Percentiles rank a stretch among this genome's conserved stretches.
Conservation (phyloP, 2,329 filamentous ascomycete genomes). For the Fonsecaea nubica region DNA sequence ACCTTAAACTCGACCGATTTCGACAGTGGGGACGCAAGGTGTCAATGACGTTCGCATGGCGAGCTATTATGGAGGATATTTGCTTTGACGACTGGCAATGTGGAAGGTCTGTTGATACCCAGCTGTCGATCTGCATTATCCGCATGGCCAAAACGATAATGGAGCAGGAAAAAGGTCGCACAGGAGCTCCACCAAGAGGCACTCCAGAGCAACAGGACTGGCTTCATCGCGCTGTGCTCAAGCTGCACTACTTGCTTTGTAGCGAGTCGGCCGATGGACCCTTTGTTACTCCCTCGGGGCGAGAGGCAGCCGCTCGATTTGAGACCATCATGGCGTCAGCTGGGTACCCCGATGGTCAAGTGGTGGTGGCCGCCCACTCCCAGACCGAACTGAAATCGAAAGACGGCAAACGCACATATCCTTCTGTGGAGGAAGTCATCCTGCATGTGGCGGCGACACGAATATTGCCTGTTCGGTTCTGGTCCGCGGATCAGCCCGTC, state of each 20-base stretch:
- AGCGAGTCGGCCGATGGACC: not conserved
- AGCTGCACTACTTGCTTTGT: slow-evolving; percentile 11
- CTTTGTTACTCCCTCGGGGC: not conserved
- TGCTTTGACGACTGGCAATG: not conserved
- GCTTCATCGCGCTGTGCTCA: not conserved
- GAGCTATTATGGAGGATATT: slow-evolving; percentile 4
- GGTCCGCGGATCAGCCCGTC: not conserved
- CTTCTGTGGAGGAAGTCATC: not conserved
- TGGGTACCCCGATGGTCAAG: not conserved
- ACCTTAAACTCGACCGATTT: slow-evolving; percentile 8
- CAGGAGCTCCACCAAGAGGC: not conserved
- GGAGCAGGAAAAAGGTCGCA: not conserved
- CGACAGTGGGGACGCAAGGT: slow-evolving; percentile 3
- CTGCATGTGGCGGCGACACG: not conserved
- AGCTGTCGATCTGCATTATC: not conserved
- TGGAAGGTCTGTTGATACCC: not conserved
- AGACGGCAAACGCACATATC: not conserved
- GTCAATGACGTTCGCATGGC: slow-evolving; percentile 9
- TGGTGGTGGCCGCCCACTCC: not conserved
- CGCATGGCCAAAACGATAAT: not conserved
- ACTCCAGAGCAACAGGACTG: not conserved
- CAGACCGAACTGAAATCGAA: not conserved
- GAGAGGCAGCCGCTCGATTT: not conserved
- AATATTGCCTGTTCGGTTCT: not conserved
- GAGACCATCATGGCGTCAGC: not conserved